Conservation (phyloP, 768 basidiomycete species). For the Pisolithus albus region DNA sequence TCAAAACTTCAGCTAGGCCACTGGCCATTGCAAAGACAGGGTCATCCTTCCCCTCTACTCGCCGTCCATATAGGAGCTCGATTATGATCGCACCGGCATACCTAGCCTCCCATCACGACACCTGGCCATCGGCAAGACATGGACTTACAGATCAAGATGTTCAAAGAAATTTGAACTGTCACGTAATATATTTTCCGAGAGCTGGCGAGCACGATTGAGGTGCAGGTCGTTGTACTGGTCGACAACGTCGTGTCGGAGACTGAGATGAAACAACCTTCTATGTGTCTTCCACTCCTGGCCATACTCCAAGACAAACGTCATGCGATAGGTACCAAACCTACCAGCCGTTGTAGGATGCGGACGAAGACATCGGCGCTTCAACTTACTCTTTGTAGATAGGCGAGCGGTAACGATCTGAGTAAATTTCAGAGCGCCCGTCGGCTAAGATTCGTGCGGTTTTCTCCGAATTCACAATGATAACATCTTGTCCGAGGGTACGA, state of each 20-base stretch:
- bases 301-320: slow-evolving; percentile 6
- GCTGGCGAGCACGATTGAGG: background rate
- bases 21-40: background rate
- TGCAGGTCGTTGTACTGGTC: slow-evolving; percentile 4
- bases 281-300: slow-evolving; percentile 13
- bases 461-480: slow-evolving; percentile 6
- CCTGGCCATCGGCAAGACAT: no score
- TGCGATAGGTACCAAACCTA: slow-evolving; percentile 8
- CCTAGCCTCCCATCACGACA: background rate
- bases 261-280: slow-evolving; percentile 10
- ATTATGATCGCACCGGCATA: background rate
- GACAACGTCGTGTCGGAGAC: slow-evolving; percentile 3
- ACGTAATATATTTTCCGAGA: background rate
- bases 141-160: slow-evolving; percentile 4
- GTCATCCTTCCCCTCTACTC: slow-evolving; percentile 2
- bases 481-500: background rate
- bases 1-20: background rate
- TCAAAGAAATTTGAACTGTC: background rate
- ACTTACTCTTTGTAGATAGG: background rate
- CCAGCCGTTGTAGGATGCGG: background rate
- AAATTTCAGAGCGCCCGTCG: slow-evolving; percentile 1
- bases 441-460: slow-evolving; percentile 3
- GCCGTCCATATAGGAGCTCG: slow-evolving; percentile 3
- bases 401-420: background rate
- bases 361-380: background rate